Base-by-base conservation (phyloP, 2,329 filamentous ascomycete genomes). In the Ceratocystis eucalypticola region DNA sequence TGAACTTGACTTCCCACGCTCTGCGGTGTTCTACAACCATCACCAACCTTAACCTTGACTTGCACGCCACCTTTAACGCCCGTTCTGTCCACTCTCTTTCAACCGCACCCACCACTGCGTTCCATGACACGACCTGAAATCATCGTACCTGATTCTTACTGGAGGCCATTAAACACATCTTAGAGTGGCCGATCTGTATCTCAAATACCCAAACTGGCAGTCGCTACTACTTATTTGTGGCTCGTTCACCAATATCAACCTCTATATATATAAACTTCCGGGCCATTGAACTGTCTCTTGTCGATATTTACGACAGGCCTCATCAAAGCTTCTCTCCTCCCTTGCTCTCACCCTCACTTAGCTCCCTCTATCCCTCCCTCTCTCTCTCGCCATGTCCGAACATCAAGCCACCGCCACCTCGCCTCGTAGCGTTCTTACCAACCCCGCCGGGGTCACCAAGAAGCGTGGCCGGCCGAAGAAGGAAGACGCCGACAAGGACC, bases 381-480 rank as follows among this genome's bases (percentile, higher is more conserved):
- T 0, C 17, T 22, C 17, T 48, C 25, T 30, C 65, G 41, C 25
- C 25, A 62, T 59, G 50, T 50, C 37, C 45, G 33, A 63, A 22
- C 59, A 59, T n/a, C 65, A 25, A 28, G 15, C 28, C 1, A 55
- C 20, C 50, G 44, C 61, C 28, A 41, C 59, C 10, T 63, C 30
- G 20, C 45, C 45, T 20, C 46, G 45, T 17, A 15, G 3, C 15
- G 22, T 57, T 12, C 30, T 59, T 20, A 45, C 48, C 28, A 50
- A 48, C 50, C 30, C 48, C 17, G 41, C 62, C 44, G 66, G 59
- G 1, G 53, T 62, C 20, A 30, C 55, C 28, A 67, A 67, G 66
- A 67, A 67, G 62, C 66, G 66, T 28, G 66, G 66, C 50, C 66
- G 66, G n/a, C 66, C 66, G 7, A 67, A 65, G 61, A 67, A 67